Conservation (phyloP, 352 stramenopile genomes). For the Pythium biforme region DNA sequence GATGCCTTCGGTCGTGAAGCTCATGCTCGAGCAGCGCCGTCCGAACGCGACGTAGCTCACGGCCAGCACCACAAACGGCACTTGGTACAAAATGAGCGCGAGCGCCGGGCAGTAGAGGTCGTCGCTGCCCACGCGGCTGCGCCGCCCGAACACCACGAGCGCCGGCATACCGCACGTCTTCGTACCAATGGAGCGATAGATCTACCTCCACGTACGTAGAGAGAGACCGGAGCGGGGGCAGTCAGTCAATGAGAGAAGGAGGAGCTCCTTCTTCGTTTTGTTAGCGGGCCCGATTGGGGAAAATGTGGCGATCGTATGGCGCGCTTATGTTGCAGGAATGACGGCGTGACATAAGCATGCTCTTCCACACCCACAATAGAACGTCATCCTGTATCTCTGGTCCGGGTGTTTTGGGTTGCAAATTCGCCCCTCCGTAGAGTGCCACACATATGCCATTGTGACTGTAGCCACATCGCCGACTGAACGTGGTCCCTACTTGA, state of each 20-base stretch:
- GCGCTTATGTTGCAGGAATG: conserved; percentile 17
- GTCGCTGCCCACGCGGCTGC: conserved; percentile 82
- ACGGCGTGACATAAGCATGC: conserved; percentile 10
- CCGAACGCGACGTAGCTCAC: conserved; percentile 65
- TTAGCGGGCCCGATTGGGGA: neutral
- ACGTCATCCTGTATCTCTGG: neutral
- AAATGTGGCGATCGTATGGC: conserved; percentile 1
- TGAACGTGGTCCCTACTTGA: neutral
- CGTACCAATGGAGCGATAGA: no score
- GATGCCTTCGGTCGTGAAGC: conserved; percentile 51
- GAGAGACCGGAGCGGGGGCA: no score
- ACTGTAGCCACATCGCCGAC: conserved; percentile 1
- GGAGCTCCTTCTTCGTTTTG: neutral
- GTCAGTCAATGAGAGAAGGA: neutral
- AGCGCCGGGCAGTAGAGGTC: conserved; percentile 84
- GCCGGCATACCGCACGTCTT: conserved; percentile 62
- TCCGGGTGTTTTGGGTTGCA: conserved; percentile 22
- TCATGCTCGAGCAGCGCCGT: conserved; percentile 63
- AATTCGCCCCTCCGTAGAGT: neutral
- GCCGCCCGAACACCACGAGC: conserved; percentile 80
- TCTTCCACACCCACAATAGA: conserved; percentile 21
- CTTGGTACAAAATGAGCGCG: conserved; percentile 73
- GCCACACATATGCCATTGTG: neutral
- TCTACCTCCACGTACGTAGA: no score
- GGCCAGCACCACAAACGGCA: conserved; percentile 62